Conservation (phyloP, 306 rosid species). For the Sicyos edulis region DNA sequence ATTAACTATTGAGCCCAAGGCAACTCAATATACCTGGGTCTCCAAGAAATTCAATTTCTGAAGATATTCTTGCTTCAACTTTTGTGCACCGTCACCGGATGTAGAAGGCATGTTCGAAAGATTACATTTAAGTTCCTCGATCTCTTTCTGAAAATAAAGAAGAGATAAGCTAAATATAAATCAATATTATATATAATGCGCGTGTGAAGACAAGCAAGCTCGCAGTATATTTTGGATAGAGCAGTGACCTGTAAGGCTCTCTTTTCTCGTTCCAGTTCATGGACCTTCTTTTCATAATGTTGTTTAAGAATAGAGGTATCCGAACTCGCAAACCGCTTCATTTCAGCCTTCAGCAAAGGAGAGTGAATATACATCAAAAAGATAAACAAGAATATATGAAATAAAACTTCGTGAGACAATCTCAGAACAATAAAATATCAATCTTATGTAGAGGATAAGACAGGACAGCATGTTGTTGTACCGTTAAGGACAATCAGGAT, state of each 20-base stretch:
- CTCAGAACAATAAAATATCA: neutral
- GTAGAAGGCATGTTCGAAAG: constrained; percentile 62
- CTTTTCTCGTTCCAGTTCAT: constrained; percentile 84
- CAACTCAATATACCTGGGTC: constrained; percentile 51
- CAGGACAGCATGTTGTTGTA: no score
- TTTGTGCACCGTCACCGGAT: constrained; percentile 78
- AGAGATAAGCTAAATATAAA: neutral
- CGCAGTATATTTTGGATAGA: neutral
- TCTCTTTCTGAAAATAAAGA: constrained; percentile 55
- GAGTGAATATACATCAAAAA: neutral
- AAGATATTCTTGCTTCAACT: constrained; percentile 77
- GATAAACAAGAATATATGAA: neutral
- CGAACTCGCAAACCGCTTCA: constrained; percentile 54
- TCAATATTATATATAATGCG: no score
- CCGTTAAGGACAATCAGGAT: no score
- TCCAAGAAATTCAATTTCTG: constrained; percentile 84
- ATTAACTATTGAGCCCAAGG: neutral
- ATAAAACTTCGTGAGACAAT: neutral
- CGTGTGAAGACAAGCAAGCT: neutral
- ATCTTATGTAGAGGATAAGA: no score
- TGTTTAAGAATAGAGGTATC: constrained; percentile 70
- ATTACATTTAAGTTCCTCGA: constrained; percentile 58
- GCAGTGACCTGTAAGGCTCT: constrained; percentile 62
- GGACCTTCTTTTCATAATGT: constrained; percentile 88
- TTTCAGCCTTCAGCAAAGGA: constrained; percentile 64